Base-by-base conservation (phyloP, 1,139 yeast species). In the Scheffersomyces illinoinensis region DNA sequence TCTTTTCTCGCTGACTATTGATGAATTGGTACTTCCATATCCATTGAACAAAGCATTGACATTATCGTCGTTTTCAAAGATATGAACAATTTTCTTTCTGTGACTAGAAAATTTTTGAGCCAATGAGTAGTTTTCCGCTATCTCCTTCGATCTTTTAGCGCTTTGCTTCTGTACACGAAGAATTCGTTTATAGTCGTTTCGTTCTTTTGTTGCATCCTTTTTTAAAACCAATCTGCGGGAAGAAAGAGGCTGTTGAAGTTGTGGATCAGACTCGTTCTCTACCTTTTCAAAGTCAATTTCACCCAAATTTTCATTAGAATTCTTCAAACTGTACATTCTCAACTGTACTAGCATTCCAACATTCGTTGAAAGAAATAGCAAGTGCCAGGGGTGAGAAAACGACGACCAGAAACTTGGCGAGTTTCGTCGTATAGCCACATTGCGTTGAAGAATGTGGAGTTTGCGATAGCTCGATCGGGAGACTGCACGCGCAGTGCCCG, bases 91-190 rank as follows among this genome's bases (percentile, higher is more conserved):
- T 12, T 66, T 64, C 10, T 54, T 54, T 50, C 71, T 52, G 59
- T 72, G 76, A 12, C 56, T 57, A 10, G 56, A 49, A 53, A 64
- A 73, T 26, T 61, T 62, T 12, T 63, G 61, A 1, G 69, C 64
- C 50, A 69, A 53, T 4, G 55, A 54, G 19, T 62, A 54, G 39
- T 59, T 60, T 26, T 65, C 67, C 10, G 57, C 51, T 8, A 58
- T 50, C 43, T 58, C 54, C 12, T 53, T 48, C 26, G 56, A 24
- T 65, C 49, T 53, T 43, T 50, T 53, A 2, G 57, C 47, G 12
- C 54, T 24, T 50, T 59, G 51, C 55, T 60, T 62, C 56, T 58
- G 56, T 19, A 57, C 61, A 14, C 62, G 54, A 6, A 51, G 18
- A 8, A 50, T 48, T 24, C 66, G 53, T 33, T 53, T 57, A 17